Evolutionary conservation across 768 basidiomycete genomes (phyloP).

Genomic region (Pholiota microspora): DNA sequence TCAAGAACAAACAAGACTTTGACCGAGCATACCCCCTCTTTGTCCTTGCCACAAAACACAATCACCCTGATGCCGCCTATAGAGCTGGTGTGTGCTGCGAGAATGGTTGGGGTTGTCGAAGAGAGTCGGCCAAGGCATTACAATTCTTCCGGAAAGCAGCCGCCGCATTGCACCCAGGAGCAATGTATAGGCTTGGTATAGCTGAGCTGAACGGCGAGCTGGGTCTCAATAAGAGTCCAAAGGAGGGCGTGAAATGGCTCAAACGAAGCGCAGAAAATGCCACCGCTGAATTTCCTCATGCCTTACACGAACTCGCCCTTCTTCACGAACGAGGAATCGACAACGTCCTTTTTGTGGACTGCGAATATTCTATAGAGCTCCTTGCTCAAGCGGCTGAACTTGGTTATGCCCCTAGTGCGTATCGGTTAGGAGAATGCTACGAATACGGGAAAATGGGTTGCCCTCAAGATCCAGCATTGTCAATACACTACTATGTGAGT

Average conservation of each 20-base stretch:
- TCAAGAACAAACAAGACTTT: constrained; percentile 90
- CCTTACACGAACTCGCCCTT: constrained; percentile 90
- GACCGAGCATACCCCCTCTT: constrained; percentile 97
- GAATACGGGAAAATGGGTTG: constrained; percentile 99
- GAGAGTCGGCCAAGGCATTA: constrained; percentile 88
- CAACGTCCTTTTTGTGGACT: constrained; percentile 95
- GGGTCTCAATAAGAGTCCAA: constrained; percentile 78
- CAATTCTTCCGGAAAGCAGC: constrained; percentile 94
- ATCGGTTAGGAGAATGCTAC: constrained; percentile 95
- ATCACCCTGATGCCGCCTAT: constrained; percentile 93
- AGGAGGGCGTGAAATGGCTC: constrained; percentile 98
- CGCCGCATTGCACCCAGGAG: constrained; percentile 87
- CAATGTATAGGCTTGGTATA: constrained; percentile 95
- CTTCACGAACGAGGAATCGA: constrained; percentile 97
- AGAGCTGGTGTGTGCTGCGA: constrained; percentile 97
- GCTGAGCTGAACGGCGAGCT: constrained; percentile 96
- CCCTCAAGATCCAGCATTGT: constrained; percentile 93
- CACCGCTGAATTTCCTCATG: constrained; percentile 95
- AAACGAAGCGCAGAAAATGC: constrained; percentile 95
- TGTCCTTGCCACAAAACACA: constrained; percentile 94
- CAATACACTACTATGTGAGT: constrained; percentile 97
- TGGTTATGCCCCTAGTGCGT: constrained; percentile 94
- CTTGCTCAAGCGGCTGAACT: constrained; percentile 94
- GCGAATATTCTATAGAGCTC: constrained; percentile 92
- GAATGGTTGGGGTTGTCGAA: constrained; percentile 97